phyloP scores from a whole-genome alignment of 768 basidiomycete genomes.

The Rhodotorula sphaerocarpa region DNA sequence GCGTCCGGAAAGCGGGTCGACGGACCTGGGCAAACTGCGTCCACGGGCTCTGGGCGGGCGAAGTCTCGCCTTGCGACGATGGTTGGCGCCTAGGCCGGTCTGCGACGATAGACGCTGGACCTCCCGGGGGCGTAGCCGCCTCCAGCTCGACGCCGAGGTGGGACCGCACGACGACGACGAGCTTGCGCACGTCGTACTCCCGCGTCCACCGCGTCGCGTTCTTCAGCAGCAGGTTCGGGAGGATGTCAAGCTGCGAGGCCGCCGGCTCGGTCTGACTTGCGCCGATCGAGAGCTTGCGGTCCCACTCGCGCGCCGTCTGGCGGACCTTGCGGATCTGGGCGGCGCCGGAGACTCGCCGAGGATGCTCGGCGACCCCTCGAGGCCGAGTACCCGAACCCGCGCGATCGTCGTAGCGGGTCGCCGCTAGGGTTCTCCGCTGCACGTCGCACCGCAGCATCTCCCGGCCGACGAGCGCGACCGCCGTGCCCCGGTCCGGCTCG shows the following conservation, averaged over 20 bases:
- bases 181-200: background rate
- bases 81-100: background rate
- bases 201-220: background rate
- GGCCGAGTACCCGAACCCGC: background rate
- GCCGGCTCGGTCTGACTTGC: background rate
- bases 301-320: background rate
- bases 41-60: background rate
- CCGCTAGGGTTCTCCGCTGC: background rate
- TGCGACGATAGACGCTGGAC: background rate
- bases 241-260: background rate
- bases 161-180: background rate
- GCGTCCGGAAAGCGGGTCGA: background rate
- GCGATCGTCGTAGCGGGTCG: too few species aligned
- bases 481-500: conserved; percentile 1
- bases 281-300: background rate
- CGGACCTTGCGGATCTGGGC: conserved; percentile 7
- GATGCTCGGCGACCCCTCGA: background rate
- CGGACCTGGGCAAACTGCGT: background rate
- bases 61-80: background rate
- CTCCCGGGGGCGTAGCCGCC: background rate
- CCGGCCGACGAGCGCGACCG: conserved; percentile 1
- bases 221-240: conserved; percentile 4
- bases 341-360: background rate
- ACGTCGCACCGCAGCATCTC: conserved; percentile 11
- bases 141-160: conserved; percentile 18